These are phyloP conservation scores for Colletotrichum sp. DNA, from an alignment of 2,329 filamentous ascomycete genomes.

Conservation along the genomic window DNA sequence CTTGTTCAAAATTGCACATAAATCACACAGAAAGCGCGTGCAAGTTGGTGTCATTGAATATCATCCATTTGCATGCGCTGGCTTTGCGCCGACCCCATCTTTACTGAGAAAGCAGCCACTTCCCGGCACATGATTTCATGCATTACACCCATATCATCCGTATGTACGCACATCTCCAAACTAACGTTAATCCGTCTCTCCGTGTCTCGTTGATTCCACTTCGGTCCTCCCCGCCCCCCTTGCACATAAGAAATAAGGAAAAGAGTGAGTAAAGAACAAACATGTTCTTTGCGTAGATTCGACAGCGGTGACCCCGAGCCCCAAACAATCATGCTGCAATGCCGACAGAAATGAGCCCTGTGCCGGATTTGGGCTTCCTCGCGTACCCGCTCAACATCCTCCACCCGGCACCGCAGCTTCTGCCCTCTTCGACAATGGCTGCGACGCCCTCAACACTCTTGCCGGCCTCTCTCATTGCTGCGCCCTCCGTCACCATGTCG, in stretches of 20 bases:
- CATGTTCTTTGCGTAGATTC: background rate
- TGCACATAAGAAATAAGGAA: background rate
- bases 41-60: background rate
- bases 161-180: background rate
- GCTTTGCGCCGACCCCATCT: background rate
- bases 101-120: background rate
- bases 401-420: conserved; percentile 63
- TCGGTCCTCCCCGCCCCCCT: background rate
- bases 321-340: background rate
- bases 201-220: background rate
- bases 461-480: conserved; percentile 60
- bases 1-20: background rate
- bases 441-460: conserved; percentile 66
- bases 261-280: background rate
- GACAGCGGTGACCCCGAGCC: background rate
- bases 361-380: conserved; percentile 57
- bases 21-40: background rate
- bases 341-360: conserved; percentile 38
- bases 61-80: background rate
- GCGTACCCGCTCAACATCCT: conserved; percentile 68
- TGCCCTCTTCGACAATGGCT: conserved; percentile 68
- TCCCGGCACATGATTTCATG: background rate
- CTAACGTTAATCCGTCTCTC: background rate
- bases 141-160: background rate
- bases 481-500: conserved; percentile 56